These are phyloP conservation scores for Verruconis gallopava DNA, from an alignment of 2,329 filamentous ascomycete species.

Conservation along the genomic window DNA sequence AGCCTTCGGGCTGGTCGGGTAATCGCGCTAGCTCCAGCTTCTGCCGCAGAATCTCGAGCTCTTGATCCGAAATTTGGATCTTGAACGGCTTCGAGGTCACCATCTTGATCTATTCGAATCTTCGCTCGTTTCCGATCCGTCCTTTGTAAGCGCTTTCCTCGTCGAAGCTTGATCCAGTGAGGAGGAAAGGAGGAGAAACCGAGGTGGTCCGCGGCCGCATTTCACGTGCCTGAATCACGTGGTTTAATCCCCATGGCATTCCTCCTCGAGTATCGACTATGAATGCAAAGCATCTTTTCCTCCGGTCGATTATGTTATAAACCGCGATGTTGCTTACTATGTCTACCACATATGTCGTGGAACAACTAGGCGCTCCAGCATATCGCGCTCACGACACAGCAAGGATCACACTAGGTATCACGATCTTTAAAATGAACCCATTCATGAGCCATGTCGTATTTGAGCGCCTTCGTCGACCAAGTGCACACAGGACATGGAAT, in stretches of 20 bases:
- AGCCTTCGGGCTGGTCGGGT: constrained; percentile 38
- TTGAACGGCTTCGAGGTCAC: constrained; percentile 25
- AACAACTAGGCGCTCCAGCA: not conserved
- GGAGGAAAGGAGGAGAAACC: not conserved
- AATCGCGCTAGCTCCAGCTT: constrained; percentile 43
- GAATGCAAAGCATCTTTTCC: not conserved
- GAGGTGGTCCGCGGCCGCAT: not conserved
- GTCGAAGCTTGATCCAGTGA: not conserved
- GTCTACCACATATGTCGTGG: not conserved
- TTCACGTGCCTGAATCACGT: no score
- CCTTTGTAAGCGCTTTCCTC: not conserved
- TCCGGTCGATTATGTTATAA: not conserved
- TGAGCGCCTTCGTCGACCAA: not conserved
- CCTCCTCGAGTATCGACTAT: not conserved
- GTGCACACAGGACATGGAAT: not conserved
- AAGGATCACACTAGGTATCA: not conserved
- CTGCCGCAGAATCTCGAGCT: constrained; percentile 39
- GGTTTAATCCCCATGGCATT: no score
- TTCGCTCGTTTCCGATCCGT: not conserved
- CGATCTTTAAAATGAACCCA: not conserved
- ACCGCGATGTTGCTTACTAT: not conserved
- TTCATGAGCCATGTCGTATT: not conserved
- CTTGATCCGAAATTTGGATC: constrained; percentile 38
- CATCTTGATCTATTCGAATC: not conserved
- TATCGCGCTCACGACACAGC: not conserved